Evolutionary conservation across 2,329 filamentous ascomycete genomes (phyloP).

Genomic region (Aspergillus sclerotialis): DNA sequence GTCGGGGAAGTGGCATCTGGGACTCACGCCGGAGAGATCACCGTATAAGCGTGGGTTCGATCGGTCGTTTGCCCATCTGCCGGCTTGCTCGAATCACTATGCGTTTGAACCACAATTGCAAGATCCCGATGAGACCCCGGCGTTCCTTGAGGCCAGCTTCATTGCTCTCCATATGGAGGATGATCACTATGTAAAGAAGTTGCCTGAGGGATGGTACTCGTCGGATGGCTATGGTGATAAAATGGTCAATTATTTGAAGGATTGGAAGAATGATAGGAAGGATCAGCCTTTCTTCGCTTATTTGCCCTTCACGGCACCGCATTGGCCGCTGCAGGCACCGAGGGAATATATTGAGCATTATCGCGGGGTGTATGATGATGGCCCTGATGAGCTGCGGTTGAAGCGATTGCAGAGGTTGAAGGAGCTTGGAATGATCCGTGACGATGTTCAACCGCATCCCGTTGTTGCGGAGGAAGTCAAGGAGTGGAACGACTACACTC

Average conservation of each 20-base stretch:
- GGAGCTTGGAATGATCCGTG: slow-evolving; percentile 49
- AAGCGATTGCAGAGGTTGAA: slow-evolving; percentile 50
- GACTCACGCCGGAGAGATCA: slow-evolving; percentile 50
- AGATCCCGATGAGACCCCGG: slow-evolving; percentile 34
- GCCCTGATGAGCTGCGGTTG: slow-evolving; percentile 50
- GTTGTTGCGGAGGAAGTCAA: slow-evolving; percentile 40
- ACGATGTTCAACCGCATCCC: slow-evolving; percentile 36
- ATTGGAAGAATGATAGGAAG: slow-evolving; percentile 46
- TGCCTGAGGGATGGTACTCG: slow-evolving; percentile 49
- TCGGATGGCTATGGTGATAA: slow-evolving; percentile 48
- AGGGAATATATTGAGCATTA: slow-evolving; percentile 51
- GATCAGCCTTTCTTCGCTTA: slow-evolving; percentile 53
- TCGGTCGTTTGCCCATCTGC: slow-evolving; percentile 52
- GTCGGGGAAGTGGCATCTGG: slow-evolving; percentile 59
- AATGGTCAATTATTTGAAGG: slow-evolving; percentile 46
- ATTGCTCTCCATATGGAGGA: slow-evolving; percentile 42
- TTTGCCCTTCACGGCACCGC: slow-evolving; percentile 55
- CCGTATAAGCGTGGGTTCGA: slow-evolving; percentile 54
- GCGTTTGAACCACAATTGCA: slow-evolving; percentile 44
- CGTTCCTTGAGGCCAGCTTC: slow-evolving; percentile 34
- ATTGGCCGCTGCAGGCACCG: slow-evolving; percentile 58
- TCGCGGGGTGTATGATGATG: slow-evolving; percentile 53
- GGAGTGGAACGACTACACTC: slow-evolving; percentile 27
- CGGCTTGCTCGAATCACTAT: slow-evolving; percentile 55
- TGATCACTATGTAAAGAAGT: slow-evolving; percentile 36